Evolutionary conservation across 2,329 filamentous ascomycete species (phyloP), one percentile per base, ranked within the genome.

Genomic region (Didymella pomorum): DNA sequence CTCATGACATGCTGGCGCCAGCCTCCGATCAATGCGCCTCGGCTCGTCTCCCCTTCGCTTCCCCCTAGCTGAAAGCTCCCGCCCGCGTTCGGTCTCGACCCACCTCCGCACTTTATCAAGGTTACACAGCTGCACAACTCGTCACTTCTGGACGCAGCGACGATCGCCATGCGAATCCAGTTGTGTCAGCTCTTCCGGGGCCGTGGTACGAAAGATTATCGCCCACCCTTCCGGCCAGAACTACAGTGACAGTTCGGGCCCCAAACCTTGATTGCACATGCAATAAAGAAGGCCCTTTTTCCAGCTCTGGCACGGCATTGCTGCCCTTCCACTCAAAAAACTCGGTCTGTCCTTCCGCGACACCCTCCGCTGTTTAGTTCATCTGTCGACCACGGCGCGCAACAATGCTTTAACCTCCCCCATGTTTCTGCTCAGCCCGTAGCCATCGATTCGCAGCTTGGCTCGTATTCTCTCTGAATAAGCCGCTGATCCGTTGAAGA

Each of bases 291-390:
- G 23, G 25, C 23, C 43, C 37, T 37, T 21, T 49, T 48, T n/a
- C 23, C 44, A 52, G 48, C 21, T 39, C 39, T 44, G 35, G 47
- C 53, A 46, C 47, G 33, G 49, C 43, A 14, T 26, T 11, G 49
- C 28, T 50, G 33, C 50, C 31, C 42, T 52, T 53, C 50, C 51
- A 51, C 41, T 50, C 41, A 35, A 21, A 28, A n/a, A 20, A 42
- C 25, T 31, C 45, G 50, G 45, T 33, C 33, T 41, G 45, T 45
- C 41, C 29, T 50, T 42, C 50, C 56, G 56, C 31, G 7, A 29
- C 56, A 48, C 46, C 46, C 23, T 46, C 45, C 28, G 51, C 16
- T 48, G 29, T 52, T 48, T 56, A 52, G 57, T 44, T 21, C 42
- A 48, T 33, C 35, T 31, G 28, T 44, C 47, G 18, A 44, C 47